Percentiles rank a stretch among this genome's conserved stretches.
Evolutionary conservation across 495 filamentous ascomycete genomes (phyloP).

Genomic region (Chaetomidium leptoderma): DNA sequence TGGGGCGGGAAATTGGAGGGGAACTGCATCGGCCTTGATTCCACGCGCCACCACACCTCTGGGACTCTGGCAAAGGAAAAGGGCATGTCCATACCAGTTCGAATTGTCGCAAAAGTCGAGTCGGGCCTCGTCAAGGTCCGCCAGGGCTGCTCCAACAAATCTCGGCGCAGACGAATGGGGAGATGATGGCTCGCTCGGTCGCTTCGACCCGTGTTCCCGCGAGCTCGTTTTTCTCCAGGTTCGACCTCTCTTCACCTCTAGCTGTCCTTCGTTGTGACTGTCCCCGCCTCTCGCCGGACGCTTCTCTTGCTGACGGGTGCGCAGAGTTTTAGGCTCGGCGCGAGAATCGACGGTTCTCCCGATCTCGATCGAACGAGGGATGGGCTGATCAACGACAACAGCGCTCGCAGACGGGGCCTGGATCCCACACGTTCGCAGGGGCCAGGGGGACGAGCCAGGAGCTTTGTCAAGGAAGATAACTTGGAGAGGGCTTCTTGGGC

Average conservation of each 20-base stretch:
- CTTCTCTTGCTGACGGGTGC: too few species aligned
- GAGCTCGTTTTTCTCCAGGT: not conserved
- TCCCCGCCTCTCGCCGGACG: too few species aligned
- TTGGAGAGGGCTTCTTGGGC: not conserved
- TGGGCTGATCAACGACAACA: slow-evolving; percentile 17
- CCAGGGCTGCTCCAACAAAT: too few species aligned
- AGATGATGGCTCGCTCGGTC: not conserved
- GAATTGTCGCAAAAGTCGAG: too few species aligned
- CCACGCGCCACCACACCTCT: too few species aligned
- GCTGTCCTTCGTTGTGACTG: not conserved
- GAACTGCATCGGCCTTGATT: not conserved
- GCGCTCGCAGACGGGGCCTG: not conserved
- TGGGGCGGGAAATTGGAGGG: slow-evolving; percentile 22
- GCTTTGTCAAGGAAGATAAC: not conserved
- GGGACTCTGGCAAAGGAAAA: too few species aligned
- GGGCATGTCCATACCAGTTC: not conserved
- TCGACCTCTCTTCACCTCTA: not conserved
- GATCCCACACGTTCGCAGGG: slow-evolving; percentile 3
- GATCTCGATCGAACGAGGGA: slow-evolving; percentile 17
- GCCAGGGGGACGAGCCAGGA: slow-evolving; percentile 12
- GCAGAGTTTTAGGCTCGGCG: not conserved
- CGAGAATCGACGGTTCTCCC: not conserved
- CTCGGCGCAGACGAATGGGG: not conserved
- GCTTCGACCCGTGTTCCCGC: slow-evolving; percentile 7
- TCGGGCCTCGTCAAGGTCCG: too few species aligned